A percentile compares a stretch with the other conserved stretches of the same genome.
These are phyloP conservation scores for Solanum ahanhuiri DNA, from an alignment of 257 asterid genomes.

Conservation along the genomic window DNA sequence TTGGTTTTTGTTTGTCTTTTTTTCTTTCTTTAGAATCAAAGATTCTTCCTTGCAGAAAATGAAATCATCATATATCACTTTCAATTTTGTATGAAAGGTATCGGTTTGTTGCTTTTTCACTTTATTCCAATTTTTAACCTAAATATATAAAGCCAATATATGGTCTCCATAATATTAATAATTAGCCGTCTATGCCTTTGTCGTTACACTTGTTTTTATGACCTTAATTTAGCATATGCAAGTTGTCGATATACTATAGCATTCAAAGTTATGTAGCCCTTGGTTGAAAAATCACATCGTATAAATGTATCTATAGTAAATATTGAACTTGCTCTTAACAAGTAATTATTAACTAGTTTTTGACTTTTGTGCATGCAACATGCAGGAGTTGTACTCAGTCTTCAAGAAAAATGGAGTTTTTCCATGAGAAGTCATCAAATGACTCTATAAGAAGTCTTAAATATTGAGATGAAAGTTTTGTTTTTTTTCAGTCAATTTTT, in stretches of 20 bases:
- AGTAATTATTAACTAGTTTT: too few species aligned
- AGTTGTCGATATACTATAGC: background rate
- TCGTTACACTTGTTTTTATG: background rate
- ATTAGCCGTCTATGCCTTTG: background rate
- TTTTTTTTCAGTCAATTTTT: background rate
- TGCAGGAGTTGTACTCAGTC: too few species aligned
- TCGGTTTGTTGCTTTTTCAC: constrained; percentile 55
- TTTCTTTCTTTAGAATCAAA: constrained; percentile 4
- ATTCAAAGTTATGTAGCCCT: too few species aligned
- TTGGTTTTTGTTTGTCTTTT: background rate
- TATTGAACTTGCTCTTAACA: too few species aligned
- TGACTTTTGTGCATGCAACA: too few species aligned
- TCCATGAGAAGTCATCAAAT: too few species aligned
- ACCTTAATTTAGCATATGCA: background rate
- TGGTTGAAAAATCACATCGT: too few species aligned
- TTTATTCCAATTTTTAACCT: constrained; percentile 42
- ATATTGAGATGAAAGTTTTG: background rate
- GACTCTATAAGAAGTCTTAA: too few species aligned
- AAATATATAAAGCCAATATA: background rate
- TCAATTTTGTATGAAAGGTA: constrained; percentile 21
- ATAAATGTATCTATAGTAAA: too few species aligned
- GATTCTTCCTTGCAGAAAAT: constrained; percentile 21
- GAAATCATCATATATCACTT: background rate
- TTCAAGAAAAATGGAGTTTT: too few species aligned
- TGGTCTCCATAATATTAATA: background rate